These are phyloP conservation scores for Quercus aquifolioides DNA, from an alignment of 306 rosid species.

Conservation along the genomic window DNA sequence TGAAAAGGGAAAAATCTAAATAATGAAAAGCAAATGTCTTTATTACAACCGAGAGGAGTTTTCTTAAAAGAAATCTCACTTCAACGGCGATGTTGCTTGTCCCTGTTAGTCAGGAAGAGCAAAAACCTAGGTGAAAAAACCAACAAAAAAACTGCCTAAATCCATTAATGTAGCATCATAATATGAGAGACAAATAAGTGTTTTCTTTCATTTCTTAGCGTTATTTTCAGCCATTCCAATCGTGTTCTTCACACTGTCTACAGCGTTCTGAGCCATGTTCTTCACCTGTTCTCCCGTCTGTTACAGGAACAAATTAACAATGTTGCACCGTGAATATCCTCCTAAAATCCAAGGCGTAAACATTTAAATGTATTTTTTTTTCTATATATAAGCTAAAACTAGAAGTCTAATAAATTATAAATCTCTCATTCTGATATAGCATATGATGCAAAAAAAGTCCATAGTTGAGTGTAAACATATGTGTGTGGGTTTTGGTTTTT, in stretches of 20 bases:
- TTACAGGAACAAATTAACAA: neutral
- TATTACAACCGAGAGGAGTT: slow-evolving; percentile 18
- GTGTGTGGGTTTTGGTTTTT: too few relatives aligned
- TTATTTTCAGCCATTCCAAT: slow-evolving; percentile 46
- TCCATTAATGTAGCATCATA: slow-evolving; percentile 11
- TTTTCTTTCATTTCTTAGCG: slow-evolving; percentile 22
- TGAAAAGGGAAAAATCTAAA: neutral
- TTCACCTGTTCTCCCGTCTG: slow-evolving; percentile 63
- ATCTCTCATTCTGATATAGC: too few relatives aligned
- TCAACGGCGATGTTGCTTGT: slow-evolving; percentile 14
- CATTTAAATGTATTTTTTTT: too few relatives aligned
- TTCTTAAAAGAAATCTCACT: neutral
- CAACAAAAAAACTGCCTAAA: slow-evolving; percentile 15
- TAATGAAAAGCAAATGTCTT: neutral
- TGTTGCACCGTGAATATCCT: neutral
- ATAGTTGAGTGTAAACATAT: too few relatives aligned
- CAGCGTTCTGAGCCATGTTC: slow-evolving; percentile 60
- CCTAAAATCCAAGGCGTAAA: too few relatives aligned
- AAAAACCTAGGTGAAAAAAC: neutral
- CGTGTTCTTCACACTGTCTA: slow-evolving; percentile 55
- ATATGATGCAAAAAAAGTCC: too few relatives aligned
- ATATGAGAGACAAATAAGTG: neutral
- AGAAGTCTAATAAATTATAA: too few relatives aligned
- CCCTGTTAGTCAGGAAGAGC: slow-evolving; percentile 28
- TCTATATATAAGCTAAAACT: too few relatives aligned